Evolutionary conservation across 73 alveolate genomes (phyloP), one percentile per base, ranked within the genome.

Genomic region (Paramecium tetraurelia): DNA sequence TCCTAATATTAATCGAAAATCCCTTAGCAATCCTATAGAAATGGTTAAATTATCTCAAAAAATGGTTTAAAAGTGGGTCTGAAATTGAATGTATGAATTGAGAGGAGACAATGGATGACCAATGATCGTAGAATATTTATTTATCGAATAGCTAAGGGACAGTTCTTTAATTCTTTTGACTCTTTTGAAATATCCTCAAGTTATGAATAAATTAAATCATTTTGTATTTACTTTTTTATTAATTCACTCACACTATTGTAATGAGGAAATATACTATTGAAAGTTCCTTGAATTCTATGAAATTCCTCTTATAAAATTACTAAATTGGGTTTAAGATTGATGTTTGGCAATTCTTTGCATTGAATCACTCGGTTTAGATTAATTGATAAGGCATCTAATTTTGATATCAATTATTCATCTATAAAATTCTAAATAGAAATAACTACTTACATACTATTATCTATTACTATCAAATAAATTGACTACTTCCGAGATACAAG

Each of bases 181-280:
- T 43, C 70, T 10, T 80, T 12, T 38, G 10, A 21, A 9, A 80
- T 48, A 14, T 80, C 29, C 5, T 80, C 70, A 20, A 80, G 46
- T 41, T 80, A 16, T 18, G n/a, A n/a, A 80, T 44, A 80, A 20
- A 80, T 46, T 44, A 5, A 24, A 80, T 80, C 90, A 80, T 80
- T 80, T 48, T 80, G 20, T 11, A 80, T 41, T 80, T 80, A 22
- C 38, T 80, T 80, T 80, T 80, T 80, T 44, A 80, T 44, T 46
- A 80, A 44, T 41, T 80, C 90, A 41, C 16, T 44, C 46, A 80
- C 35, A 44, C 31, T 24, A 80, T 80, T 80, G 44, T 31, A 80
- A 80, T 80, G 90, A 20, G 90, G 90, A 35, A 80, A 80, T 48
- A 80, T 41, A 24, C 18, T 44, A 35, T 41, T 80, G 22, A 80